Conservation (phyloP, 1,284 basidiomycete species). For the Fistulinella cinereoalba region DNA sequence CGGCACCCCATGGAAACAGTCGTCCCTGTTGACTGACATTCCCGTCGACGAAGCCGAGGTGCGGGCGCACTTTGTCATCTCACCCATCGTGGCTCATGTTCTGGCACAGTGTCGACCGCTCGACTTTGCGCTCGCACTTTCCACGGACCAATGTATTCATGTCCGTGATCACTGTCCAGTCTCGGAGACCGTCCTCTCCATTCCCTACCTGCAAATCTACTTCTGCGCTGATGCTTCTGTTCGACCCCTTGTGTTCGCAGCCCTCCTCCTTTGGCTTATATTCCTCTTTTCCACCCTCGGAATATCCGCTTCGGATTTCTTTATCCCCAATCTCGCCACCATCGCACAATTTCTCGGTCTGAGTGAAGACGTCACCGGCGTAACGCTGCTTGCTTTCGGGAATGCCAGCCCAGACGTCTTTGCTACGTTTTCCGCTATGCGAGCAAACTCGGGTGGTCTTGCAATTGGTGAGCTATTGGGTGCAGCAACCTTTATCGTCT, state of each 20-base stretch:
- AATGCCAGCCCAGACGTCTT: constrained; percentile 94
- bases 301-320: constrained; percentile 92
- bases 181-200: constrained; percentile 61
- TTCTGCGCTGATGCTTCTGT: constrained; percentile 57
- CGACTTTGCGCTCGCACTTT: constrained; percentile 41
- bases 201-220: constrained; percentile 67
- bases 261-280: constrained; percentile 70
- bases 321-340: constrained; percentile 90
- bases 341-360: constrained; percentile 80
- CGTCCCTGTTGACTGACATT: not conserved
- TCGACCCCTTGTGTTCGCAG: constrained; percentile 59
- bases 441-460: constrained; percentile 78
- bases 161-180: constrained; percentile 52
- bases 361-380: constrained; percentile 88
- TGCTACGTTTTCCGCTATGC: constrained; percentile 93
- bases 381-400: constrained; percentile 91
- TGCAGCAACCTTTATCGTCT: constrained; percentile 93
- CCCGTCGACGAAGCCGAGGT: constrained; percentile 13
- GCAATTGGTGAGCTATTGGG: constrained; percentile 95
- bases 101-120: constrained; percentile 57
- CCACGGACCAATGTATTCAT: constrained; percentile 62
- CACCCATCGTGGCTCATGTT: not conserved
- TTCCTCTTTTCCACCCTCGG: constrained; percentile 89
- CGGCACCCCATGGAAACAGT: constrained; percentile 10
- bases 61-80: not conserved